These are phyloP conservation scores for Iris macrosiphon DNA, from an alignment of 106 monocot species.

Conservation along the genomic window DNA sequence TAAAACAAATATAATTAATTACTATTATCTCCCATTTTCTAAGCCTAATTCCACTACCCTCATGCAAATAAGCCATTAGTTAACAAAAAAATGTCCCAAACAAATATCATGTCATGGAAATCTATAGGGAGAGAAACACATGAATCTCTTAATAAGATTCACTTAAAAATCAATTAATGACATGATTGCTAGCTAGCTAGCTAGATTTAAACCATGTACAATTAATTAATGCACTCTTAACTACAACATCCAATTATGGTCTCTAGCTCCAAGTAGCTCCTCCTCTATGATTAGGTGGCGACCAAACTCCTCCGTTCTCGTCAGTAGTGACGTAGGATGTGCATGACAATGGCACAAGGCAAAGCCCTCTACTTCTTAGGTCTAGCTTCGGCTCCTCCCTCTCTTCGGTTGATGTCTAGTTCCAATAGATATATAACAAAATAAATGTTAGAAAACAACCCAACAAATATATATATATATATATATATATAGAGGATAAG, in stretches of 20 bases:
- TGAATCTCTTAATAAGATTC: too few species aligned
- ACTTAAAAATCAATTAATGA: neutral
- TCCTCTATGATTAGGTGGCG: constrained; percentile 41
- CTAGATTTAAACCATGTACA: neutral
- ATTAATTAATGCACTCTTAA: neutral
- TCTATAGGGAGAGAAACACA: too few species aligned
- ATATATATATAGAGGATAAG: too few species aligned
- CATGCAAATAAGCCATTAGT: too few species aligned
- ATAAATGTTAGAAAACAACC: neutral
- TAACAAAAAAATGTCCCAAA: too few species aligned
- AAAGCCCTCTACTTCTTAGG: constrained; percentile 80
- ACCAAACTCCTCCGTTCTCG: constrained; percentile 58
- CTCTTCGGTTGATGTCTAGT: constrained; percentile 21
- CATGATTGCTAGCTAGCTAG: neutral
- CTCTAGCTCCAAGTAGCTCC: constrained; percentile 17
- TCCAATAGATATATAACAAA: neutral
- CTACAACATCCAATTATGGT: neutral
- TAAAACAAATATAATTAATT: too few species aligned
- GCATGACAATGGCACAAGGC: constrained; percentile 83
- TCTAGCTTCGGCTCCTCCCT: constrained; percentile 37
- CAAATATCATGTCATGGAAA: too few species aligned
- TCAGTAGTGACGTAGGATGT: constrained; percentile 72
- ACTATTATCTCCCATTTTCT: too few species aligned
- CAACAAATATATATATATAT: too few species aligned
- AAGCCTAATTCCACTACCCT: too few species aligned